Percentiles rank a stretch among this genome's conserved stretches.
Conservation (phyloP, 179 eudicot genomes). For the Camellia oleifera region DNA sequence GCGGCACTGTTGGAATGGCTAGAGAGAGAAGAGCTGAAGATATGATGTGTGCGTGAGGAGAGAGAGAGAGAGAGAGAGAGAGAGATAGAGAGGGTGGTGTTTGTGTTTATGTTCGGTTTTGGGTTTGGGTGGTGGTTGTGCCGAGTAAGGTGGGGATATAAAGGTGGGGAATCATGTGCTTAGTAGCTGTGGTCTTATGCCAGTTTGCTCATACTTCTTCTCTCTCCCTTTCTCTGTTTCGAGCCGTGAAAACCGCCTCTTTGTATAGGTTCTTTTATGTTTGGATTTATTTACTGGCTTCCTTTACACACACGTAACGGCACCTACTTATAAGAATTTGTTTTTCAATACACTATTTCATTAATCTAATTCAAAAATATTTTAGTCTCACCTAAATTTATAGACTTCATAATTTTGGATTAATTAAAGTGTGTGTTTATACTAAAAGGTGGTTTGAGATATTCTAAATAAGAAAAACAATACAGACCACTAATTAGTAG, state of each 20-base stretch:
- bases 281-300: background rate
- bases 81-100: slow-evolving; percentile 4
- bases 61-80: slow-evolving; percentile 6
- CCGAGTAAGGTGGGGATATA: slow-evolving; percentile 2
- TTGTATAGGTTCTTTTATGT: too few species aligned
- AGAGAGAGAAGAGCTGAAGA: slow-evolving; percentile 11
- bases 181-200: slow-evolving; percentile 6
- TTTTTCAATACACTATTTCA: too few species aligned
- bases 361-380: too few species aligned
- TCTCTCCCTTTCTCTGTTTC: background rate
- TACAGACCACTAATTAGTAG: too few species aligned
- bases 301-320: background rate
- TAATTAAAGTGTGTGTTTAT: too few species aligned
- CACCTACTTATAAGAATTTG: background rate
- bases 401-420: too few species aligned
- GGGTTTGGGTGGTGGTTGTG: background rate
- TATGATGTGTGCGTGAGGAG: background rate
- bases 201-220: slow-evolving; percentile 9
- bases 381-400: too few species aligned
- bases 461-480: too few species aligned
- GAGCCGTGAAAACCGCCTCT: too few species aligned
- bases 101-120: too few species aligned
- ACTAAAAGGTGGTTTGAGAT: too few species aligned
- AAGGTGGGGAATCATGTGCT: slow-evolving; percentile 10
- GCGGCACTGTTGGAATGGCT: background rate